A percentile compares a stretch with the other conserved stretches of the same genome.
These are phyloP conservation scores for Xerocomellus intermedius DNA, from an alignment of 768 basidiomycete species.

Conservation along the genomic window DNA sequence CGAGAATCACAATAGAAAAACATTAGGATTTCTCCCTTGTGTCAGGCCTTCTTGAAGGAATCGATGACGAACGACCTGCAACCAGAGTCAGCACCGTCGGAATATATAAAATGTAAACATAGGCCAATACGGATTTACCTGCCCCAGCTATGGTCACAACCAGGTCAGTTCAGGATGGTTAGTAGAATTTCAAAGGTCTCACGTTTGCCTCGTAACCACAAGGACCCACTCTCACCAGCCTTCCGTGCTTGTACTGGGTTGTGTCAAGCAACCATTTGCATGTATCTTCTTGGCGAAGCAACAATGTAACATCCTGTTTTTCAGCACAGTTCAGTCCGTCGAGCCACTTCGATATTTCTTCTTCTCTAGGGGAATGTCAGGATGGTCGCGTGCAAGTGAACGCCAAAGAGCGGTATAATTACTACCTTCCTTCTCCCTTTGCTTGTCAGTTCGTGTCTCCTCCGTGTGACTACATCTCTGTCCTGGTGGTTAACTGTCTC, in stretches of 20 bases:
- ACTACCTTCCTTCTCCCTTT: not conserved
- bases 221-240: not conserved
- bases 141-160: not conserved
- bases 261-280: conserved; percentile 6
- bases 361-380: not conserved
- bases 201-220: conserved; percentile 10
- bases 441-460: not conserved
- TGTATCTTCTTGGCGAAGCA: not conserved
- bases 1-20: conserved; percentile 5
- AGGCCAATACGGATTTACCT: conserved; percentile 9
- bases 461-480: not conserved
- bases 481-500: no score
- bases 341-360: conserved; percentile 1
- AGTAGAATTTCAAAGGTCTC: not conserved
- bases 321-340: conserved; percentile 2
- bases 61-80: conserved; percentile 2
- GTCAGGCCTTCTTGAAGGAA: not conserved
- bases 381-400: not conserved
- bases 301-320: conserved; percentile 1
- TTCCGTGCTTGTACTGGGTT: not conserved
- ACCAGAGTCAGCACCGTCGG: not conserved
- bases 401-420: no score
- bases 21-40: not conserved
- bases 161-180: not conserved
- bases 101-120: not conserved